Evolutionary conservation across 176 grass and related monocot genomes (phyloP).

Genomic region (Elymus sibiricus): DNA sequence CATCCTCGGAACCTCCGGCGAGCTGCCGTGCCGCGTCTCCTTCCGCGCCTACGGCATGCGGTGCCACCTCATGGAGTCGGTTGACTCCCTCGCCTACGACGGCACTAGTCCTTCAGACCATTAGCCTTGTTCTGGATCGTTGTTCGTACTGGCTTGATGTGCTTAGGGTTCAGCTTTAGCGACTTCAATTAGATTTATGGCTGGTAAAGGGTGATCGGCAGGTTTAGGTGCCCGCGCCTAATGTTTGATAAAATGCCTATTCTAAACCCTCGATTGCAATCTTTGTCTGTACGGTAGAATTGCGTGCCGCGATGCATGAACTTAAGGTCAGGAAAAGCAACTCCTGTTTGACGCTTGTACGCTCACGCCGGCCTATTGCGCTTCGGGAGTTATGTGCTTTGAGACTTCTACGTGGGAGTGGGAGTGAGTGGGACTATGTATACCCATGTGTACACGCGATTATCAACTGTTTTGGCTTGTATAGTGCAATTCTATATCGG

Average conservation of each 20-base stretch:
- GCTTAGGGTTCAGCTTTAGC: background rate
- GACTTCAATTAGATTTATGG: background rate
- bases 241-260: conserved; percentile 15
- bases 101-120: conserved; percentile 20
- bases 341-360: background rate
- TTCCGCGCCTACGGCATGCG: conserved; percentile 94
- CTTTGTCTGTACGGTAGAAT: conserved; percentile 1
- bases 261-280: background rate
- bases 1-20: conserved; percentile 79
- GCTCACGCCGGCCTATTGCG: conserved; percentile 21
- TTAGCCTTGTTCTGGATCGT: background rate
- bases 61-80: conserved; percentile 71
- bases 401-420: background rate
- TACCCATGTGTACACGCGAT: background rate
- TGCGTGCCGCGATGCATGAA: background rate
- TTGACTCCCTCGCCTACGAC: conserved; percentile 81
- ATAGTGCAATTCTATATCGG: background rate
- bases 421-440: background rate
- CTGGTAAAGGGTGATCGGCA: background rate
- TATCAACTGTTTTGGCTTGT: background rate
- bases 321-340: background rate
- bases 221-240: background rate
- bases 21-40: conserved; percentile 81
- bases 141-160: background rate
- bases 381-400: background rate